Evolutionary conservation across 2,329 filamentous ascomycete species (phyloP).

Genomic region (Paracoccidioides lutzii): DNA sequence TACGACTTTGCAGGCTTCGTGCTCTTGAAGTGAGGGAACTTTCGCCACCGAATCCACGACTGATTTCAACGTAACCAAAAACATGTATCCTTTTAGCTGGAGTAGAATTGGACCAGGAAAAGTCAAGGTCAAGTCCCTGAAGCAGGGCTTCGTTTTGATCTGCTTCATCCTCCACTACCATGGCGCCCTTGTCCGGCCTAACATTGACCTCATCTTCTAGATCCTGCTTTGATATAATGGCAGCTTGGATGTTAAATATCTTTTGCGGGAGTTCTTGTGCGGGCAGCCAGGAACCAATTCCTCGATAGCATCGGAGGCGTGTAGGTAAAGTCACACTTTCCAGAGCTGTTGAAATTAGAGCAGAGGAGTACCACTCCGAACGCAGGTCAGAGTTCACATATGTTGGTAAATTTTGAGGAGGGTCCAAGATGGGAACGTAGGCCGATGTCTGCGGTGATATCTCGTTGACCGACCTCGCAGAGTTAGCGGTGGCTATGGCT

Average conservation of each 20-base stretch:
- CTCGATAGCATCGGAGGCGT: conserved; percentile 34
- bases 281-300: conserved; percentile 38
- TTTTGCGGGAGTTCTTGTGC: conserved; percentile 56
- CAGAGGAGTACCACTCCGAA: conserved; percentile 70
- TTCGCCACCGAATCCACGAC: conserved; percentile 16
- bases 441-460: conserved; percentile 61
- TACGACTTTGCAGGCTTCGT: background rate
- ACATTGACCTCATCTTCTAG: conserved; percentile 16
- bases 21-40: background rate
- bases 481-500: conserved; percentile 56
- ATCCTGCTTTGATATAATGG: conserved; percentile 32
- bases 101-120: conserved; percentile 21
- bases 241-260: conserved; percentile 62
- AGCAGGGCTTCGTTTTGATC: conserved; percentile 7
- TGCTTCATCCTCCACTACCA: background rate
- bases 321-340: conserved; percentile 70
- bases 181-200: background rate
- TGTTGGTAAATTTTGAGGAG: conserved; percentile 42
- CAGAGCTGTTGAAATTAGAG: conserved; percentile 59
- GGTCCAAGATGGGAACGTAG: conserved; percentile 60
- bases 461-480: conserved; percentile 56
- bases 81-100: conserved; percentile 17
- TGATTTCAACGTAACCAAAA: conserved; percentile 26
- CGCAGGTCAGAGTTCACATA: conserved; percentile 47
- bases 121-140: conserved; percentile 29